Evolutionary conservation across 2,329 filamentous ascomycete genomes (phyloP).

Genomic region (Aquanectria penicillioides): DNA sequence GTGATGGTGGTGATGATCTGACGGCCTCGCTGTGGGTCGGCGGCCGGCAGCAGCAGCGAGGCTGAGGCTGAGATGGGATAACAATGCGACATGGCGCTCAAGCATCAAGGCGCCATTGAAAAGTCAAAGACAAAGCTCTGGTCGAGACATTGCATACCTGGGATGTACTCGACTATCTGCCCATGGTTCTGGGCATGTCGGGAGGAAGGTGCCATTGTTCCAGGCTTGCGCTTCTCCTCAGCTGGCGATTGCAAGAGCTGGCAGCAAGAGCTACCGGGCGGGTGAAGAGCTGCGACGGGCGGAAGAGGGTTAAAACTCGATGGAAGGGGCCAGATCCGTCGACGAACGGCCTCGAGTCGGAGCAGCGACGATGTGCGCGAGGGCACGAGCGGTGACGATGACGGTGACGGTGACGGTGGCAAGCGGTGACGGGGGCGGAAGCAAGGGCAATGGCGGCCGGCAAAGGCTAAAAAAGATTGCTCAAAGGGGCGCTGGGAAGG

Average conservation of each 20-base stretch:
- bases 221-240: slow-evolving; percentile 39
- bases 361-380: slow-evolving; percentile 25
- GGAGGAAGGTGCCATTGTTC: slow-evolving; percentile 62
- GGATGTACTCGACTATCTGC: slow-evolving; percentile 95
- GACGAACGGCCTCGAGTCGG: neutral
- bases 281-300: slow-evolving; percentile 12
- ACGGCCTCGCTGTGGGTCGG: slow-evolving; percentile 16
- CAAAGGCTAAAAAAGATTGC: slow-evolving; percentile 21
- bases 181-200: slow-evolving; percentile 71
- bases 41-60: slow-evolving; percentile 10
- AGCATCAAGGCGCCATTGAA: slow-evolving; percentile 23
- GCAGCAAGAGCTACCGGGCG: slow-evolving; percentile 7
- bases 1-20: slow-evolving; percentile 18
- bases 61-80: slow-evolving; percentile 33
- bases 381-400: too few relatives aligned
- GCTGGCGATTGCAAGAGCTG: neutral
- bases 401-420: slow-evolving; percentile 15
- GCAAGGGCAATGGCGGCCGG: slow-evolving; percentile 25
- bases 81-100: slow-evolving; percentile 45
- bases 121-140: slow-evolving; percentile 16
- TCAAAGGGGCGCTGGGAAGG: slow-evolving; percentile 20
- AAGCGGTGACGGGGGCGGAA: slow-evolving; percentile 34
- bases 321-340: neutral
- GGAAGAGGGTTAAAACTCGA: neutral
- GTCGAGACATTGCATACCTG: slow-evolving; percentile 67